Percentiles rank a stretch among this genome's conserved stretches.
phyloP scores from a whole-genome alignment of 2,329 filamentous ascomycete species.

The Pseudogymnoascus sp. region DNA sequence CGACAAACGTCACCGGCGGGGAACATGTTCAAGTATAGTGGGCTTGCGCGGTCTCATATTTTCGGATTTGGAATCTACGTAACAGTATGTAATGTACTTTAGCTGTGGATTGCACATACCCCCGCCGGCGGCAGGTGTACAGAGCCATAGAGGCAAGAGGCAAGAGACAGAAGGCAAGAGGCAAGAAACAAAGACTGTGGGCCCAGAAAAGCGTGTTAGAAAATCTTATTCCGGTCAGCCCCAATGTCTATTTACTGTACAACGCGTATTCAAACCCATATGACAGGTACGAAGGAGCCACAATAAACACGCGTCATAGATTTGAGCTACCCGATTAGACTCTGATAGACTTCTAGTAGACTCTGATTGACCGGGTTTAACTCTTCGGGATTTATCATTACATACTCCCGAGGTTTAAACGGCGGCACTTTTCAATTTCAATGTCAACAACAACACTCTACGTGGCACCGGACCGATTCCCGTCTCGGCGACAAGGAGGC shows the following conservation, averaged over 20 bases:
- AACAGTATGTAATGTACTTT: neutral
- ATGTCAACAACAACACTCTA: neutral
- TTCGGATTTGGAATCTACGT: neutral
- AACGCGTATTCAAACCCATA: neutral
- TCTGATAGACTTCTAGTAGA: neutral
- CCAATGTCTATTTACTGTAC: neutral
- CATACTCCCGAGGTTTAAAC: neutral
- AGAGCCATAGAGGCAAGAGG: neutral
- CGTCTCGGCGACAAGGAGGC: neutral
- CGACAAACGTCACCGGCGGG: neutral
- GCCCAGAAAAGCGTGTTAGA: neutral
- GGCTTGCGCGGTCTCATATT: neutral
- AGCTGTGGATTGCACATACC: neutral
- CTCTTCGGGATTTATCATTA: neutral
- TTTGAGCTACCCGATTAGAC: neutral
- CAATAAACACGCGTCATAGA: neutral
- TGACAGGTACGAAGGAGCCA: neutral
- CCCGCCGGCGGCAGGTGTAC: neutral
- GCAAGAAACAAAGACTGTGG: neutral
- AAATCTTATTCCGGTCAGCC: neutral
- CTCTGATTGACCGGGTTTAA: neutral
- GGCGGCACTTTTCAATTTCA: neutral
- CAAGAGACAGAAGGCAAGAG: too few relatives aligned
- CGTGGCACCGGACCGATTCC: neutral
- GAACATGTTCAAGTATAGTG: neutral